Evolutionary conservation across 75 land plant genomes (phyloP).

Genomic region (Cupressus sempervirens): DNA sequence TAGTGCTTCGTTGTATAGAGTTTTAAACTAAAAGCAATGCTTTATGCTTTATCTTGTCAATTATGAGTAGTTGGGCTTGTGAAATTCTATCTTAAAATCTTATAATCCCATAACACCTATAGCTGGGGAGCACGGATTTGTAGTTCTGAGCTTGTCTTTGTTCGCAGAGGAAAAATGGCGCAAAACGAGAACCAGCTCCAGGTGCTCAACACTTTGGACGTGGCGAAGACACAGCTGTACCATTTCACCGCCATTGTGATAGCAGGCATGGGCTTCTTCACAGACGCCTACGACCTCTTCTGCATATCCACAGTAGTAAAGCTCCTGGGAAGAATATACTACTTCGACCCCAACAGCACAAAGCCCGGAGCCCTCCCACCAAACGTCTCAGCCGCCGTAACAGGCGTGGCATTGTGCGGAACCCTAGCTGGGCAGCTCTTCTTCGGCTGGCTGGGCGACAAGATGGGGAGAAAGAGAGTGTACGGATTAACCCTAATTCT

Average conservation of each 20-base stretch:
- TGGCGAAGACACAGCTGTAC: slow-evolving; percentile 68
- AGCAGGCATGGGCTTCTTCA: slow-evolving; percentile 62
- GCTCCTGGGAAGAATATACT: slow-evolving; percentile 65
- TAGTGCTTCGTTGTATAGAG: no score
- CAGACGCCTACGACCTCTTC: slow-evolving; percentile 51
- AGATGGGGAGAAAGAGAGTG: slow-evolving; percentile 44
- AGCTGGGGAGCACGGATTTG: no score
- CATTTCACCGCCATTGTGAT: slow-evolving; percentile 53
- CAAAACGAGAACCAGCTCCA: slow-evolving; percentile 33
- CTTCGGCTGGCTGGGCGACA: slow-evolving; percentile 58
- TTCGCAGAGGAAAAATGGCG: slow-evolving; percentile 16
- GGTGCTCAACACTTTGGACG: slow-evolving; percentile 58
- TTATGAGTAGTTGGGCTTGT: no score
- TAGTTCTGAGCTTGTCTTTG: no score
- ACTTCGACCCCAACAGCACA: slow-evolving; percentile 13
- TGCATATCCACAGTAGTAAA: slow-evolving; percentile 48
- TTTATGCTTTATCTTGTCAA: no score
- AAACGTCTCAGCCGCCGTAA: slow-evolving; percentile 46
- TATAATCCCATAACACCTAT: no score
- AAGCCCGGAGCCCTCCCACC: slow-evolving; percentile 45
- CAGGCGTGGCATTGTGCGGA: slow-evolving; percentile 54
- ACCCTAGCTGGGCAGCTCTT: slow-evolving; percentile 52
- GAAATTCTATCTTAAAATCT: no score
- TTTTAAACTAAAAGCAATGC: no score
- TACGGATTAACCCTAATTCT: slow-evolving; percentile 47